Evolutionary conservation across 176 grass and related monocot genomes (phyloP), one percentile per base, ranked within the genome.

Genomic region (Oryza meyeriana): DNA sequence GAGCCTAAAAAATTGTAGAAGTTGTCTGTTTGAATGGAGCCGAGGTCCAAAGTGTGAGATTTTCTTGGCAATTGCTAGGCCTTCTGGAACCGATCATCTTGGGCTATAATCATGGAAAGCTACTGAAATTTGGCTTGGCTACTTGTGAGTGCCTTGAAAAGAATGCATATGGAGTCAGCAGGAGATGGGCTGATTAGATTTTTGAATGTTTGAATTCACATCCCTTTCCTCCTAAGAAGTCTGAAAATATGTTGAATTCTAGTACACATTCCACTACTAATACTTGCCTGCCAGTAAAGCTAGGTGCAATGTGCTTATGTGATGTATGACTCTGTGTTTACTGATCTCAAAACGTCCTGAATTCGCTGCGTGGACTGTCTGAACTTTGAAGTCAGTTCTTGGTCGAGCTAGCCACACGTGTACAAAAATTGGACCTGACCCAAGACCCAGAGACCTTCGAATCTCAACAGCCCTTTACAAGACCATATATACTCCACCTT

Each of bases 301-400:
- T 40, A 25, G 64, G 3, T 55, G 71, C 24, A 11, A 9, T 30
- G 70, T 27, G 64, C 11, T 69, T 38, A 26, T 16, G 42, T 12
- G 32, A 1, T 13, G 8, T 22, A 12, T 20, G 17, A 8, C 4
- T n/a, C 7, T 30, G 24, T 71, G 67, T 69, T 32, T 36, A 16
- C 63, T 52, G 42, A 34, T 61, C 25, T 61, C 50, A 71, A 71
- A 74, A 65, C 71, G 81, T 75, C 52, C 31, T 63, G 11, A 9
- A 41, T 72, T 82, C 79, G 35, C 61, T 33, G 6, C 13, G 68
- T 82, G 52, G 79, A 82, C 79, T 8, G 5, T 72, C 22, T 61
- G 52, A 62, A 72, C 52, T 82, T 81, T 70, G 68, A 72, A 62
- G 79, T 72, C 66, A 32, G 79, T 25, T 20, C 17, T 42, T 2